These are phyloP conservation scores for Xylaria telfairii DNA, from an alignment of 495 filamentous ascomycete genomes.

Conservation along the genomic window DNA sequence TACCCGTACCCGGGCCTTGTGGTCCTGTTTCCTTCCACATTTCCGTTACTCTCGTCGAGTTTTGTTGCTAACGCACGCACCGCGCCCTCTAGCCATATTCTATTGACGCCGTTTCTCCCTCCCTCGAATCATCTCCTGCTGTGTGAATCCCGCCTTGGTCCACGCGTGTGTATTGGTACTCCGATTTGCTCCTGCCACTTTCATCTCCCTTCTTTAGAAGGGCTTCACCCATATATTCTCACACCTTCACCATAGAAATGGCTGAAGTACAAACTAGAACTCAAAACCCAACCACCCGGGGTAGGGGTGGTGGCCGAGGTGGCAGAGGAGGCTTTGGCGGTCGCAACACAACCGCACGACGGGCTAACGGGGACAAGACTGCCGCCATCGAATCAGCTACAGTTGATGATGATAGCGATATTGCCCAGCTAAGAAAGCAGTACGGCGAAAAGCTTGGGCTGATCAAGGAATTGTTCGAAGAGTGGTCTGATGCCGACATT, in stretches of 20 bases:
- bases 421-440: constrained; percentile 88
- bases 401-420: constrained; percentile 85
- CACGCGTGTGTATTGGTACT: constrained; percentile 23
- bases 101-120: constrained; percentile 19
- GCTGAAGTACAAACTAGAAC: constrained; percentile 90
- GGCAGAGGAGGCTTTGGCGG: constrained; percentile 80
- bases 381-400: constrained; percentile 57
- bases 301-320: constrained; percentile 81
- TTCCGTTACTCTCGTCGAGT: background rate
- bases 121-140: constrained; percentile 21
- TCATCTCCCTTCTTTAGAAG: constrained; percentile 51
- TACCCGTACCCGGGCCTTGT: background rate
- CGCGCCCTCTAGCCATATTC: constrained; percentile 1
- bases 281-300: constrained; percentile 63
- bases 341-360: constrained; percentile 65
- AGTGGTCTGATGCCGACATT: constrained; percentile 91
- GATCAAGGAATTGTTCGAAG: constrained; percentile 89
- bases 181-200: constrained; percentile 43
- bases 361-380: constrained; percentile 71
- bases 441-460: constrained; percentile 74
- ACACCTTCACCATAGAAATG: constrained; percentile 64
- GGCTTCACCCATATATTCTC: constrained; percentile 49
- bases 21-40: constrained; percentile 3
- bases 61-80: constrained; percentile 6
- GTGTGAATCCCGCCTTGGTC: constrained; percentile 12